Evolutionary conservation across 2,329 filamentous ascomycete species (phyloP).

Genomic region (Epichloe glyceriae): DNA sequence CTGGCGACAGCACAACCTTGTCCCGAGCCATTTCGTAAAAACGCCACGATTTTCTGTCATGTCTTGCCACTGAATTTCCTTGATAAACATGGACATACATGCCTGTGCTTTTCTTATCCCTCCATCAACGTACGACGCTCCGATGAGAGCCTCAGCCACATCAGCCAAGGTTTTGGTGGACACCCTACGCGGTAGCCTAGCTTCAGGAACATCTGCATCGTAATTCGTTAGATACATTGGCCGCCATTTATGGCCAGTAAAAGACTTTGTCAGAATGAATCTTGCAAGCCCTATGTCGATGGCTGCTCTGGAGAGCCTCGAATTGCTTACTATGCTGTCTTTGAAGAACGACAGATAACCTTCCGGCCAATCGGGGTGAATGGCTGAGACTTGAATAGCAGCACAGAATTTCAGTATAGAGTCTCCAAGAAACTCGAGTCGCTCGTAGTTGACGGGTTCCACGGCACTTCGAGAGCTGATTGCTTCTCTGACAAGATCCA

Average conservation of each 20-base stretch:
- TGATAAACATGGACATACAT: conserved; percentile 56
- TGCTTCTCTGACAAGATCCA: conserved; percentile 50
- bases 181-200: conserved; percentile 24
- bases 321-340: conserved; percentile 60
- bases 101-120: conserved; percentile 48
- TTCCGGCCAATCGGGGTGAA: conserved; percentile 58
- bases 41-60: conserved; percentile 26
- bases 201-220: conserved; percentile 1
- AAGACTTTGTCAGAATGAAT: conserved; percentile 57
- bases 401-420: conserved; percentile 65
- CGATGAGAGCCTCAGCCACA: conserved; percentile 74
- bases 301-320: conserved; percentile 53
- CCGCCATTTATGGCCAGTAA: conserved; percentile 61
- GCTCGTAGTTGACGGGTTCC: conserved; percentile 59
- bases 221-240: conserved; percentile 42
- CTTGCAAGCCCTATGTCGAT: conserved; percentile 50
- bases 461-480: conserved; percentile 52
- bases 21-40: conserved; percentile 30
- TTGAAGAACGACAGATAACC: conserved; percentile 59
- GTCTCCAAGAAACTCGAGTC: conserved; percentile 80
- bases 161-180: conserved; percentile 78
- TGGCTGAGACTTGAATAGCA: conserved; percentile 47
- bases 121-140: conserved; percentile 58
- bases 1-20: conserved; percentile 23
- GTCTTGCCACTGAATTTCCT: conserved; percentile 41